Conservation (phyloP, 306 rosid genomes). For the Vigna reflexopilosa region DNA sequence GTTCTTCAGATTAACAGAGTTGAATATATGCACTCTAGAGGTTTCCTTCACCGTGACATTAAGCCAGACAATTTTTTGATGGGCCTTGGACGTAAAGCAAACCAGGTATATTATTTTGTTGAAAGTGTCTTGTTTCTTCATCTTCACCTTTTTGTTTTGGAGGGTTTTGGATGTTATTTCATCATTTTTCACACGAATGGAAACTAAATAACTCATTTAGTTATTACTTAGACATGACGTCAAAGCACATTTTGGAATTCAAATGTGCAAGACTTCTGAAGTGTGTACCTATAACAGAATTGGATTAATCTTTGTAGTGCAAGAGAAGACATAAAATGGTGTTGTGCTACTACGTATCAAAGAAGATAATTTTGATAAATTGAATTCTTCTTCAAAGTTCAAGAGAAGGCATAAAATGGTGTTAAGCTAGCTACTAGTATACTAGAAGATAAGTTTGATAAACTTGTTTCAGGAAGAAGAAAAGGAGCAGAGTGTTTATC, state of each 20-base stretch:
- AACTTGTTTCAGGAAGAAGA: constrained; percentile 14
- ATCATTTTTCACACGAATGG: constrained; percentile 18
- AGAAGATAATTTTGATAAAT: constrained; percentile 3
- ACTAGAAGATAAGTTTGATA: constrained; percentile 1
- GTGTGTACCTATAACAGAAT: not conserved
- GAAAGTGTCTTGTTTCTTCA: constrained; percentile 31
- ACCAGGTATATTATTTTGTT: constrained; percentile 71
- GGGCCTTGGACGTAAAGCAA: constrained; percentile 99
- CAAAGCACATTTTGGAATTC: constrained; percentile 4
- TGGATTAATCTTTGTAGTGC: not conserved
- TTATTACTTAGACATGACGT: not conserved
- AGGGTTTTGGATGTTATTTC: constrained; percentile 27
- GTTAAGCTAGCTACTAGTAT: not conserved
- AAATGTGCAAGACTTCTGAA: not conserved
- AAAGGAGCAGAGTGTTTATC: not conserved
- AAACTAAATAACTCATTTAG: not conserved
- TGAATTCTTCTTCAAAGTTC: not conserved
- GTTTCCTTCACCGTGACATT: constrained; percentile 99
- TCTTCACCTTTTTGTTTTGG: constrained; percentile 5
- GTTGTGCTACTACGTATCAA: not conserved
- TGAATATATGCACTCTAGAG: constrained; percentile 98
- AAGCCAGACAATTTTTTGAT: constrained; percentile 98
- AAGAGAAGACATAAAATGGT: not conserved
- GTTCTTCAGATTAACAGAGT: constrained; percentile 87
- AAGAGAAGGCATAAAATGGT: not conserved